A percentile compares a stretch with the other conserved stretches of the same genome.
phyloP scores from a whole-genome alignment of 2,329 filamentous ascomycete species.

The Cordyceps javanica region DNA sequence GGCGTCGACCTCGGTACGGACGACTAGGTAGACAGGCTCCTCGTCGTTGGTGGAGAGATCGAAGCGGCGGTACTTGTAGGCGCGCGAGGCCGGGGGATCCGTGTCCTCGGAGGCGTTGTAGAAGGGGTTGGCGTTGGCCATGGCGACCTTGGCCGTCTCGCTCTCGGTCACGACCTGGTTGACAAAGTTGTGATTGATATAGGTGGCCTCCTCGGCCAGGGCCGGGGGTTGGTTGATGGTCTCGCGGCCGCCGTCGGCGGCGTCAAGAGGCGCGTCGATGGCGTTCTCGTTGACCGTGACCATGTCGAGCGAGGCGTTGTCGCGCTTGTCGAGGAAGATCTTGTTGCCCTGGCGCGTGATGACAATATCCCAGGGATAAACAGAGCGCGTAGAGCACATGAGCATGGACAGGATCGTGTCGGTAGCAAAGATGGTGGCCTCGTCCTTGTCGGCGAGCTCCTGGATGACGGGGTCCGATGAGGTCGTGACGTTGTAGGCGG shows the following conservation, averaged over 20 bases:
- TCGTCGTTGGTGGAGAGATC: slow-evolving; percentile 93
- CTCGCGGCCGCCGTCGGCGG: slow-evolving; percentile 88
- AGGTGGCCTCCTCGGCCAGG: slow-evolving; percentile 92
- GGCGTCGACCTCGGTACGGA: slow-evolving; percentile 91
- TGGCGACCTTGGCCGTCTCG: slow-evolving; percentile 69
- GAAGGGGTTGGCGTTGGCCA: slow-evolving; percentile 91
- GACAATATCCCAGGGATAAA: slow-evolving; percentile 98
- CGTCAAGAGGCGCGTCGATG: slow-evolving; percentile 86
- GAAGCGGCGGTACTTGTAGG: slow-evolving; percentile 97
- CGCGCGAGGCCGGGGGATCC: slow-evolving; percentile 90
- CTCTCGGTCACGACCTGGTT: slow-evolving; percentile 90
- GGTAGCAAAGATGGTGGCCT: slow-evolving; percentile 94
- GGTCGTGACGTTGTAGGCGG: slow-evolving; percentile 96
- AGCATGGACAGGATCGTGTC: slow-evolving; percentile 98
- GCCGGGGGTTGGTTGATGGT: slow-evolving; percentile 88
- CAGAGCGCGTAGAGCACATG: slow-evolving; percentile 94
- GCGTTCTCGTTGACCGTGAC: slow-evolving; percentile 99
- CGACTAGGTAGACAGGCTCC: slow-evolving; percentile 86
- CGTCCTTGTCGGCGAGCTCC: slow-evolving; percentile 90
- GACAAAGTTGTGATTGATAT: slow-evolving; percentile 99
- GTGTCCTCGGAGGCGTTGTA: slow-evolving; percentile 92
- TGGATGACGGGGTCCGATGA: slow-evolving; percentile 95
- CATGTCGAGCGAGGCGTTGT: slow-evolving; percentile 90
- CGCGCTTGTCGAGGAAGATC: slow-evolving; percentile 98
- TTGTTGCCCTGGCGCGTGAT: slow-evolving; percentile 91